These are phyloP conservation scores for Berberis thunbergii DNA, from an alignment of 164 flowering plant genomes.

Conservation along the genomic window DNA sequence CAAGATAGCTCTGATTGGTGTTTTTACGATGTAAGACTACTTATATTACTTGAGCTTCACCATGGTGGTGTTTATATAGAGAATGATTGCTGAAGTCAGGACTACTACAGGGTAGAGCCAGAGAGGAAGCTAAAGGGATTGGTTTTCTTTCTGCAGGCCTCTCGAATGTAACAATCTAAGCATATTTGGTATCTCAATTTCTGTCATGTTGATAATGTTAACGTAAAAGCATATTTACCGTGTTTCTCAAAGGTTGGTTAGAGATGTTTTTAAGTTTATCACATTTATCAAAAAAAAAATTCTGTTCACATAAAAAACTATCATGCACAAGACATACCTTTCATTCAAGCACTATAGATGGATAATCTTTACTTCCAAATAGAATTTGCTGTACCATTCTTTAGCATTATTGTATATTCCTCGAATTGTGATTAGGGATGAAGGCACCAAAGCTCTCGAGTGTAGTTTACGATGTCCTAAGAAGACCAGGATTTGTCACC, in stretches of 20 bases:
- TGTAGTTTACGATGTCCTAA: too few relatives aligned
- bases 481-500: too few relatives aligned
- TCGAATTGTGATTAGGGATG: too few relatives aligned
- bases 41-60: neutral
- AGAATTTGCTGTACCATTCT: too few relatives aligned
- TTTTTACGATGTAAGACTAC: neutral
- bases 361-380: too few relatives aligned
- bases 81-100: neutral
- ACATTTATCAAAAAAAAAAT: neutral
- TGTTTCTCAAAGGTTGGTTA: neutral
- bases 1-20: neutral
- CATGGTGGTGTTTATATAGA: neutral
- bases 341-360: too few relatives aligned
- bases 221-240: neutral
- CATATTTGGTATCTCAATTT: neutral
- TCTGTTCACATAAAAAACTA: neutral
- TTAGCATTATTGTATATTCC: too few relatives aligned
- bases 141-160: conserved; percentile 1
- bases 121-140: neutral
- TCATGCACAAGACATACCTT: too few relatives aligned
- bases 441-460: too few relatives aligned
- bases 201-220: neutral
- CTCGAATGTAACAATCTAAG: neutral
- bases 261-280: neutral
- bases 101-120: neutral